phyloP scores from a whole-genome alignment of 805 yeast genomes.

The Yarrowia porcina region DNA sequence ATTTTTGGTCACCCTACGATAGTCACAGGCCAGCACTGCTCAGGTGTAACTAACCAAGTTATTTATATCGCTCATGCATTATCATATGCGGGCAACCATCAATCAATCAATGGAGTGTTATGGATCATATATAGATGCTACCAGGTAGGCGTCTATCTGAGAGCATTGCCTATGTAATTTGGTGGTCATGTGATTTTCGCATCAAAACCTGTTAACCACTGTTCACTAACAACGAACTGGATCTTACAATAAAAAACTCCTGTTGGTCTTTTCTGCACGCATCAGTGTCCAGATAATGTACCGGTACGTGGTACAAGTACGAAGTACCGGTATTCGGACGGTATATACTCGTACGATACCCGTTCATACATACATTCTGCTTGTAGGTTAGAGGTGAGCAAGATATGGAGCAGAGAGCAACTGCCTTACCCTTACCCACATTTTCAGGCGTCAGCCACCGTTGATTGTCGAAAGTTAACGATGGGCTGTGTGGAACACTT shows the following conservation, averaged over 20 bases:
- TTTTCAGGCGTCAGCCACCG: not conserved
- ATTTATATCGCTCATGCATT: constrained; percentile 7
- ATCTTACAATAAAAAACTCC: too few species aligned
- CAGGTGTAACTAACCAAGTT: not conserved
- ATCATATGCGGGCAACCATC: constrained; percentile 1
- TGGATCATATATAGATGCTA: not conserved
- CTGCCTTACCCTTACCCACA: not conserved
- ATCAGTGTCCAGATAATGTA: not conserved
- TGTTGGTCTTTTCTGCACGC: not conserved
- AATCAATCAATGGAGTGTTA: not conserved
- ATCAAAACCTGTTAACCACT: too few species aligned
- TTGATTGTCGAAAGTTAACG: too few species aligned
- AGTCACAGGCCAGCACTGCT: too few species aligned
- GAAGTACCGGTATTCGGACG: too few species aligned
- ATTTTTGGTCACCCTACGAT: too few species aligned
- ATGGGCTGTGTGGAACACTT: too few species aligned
- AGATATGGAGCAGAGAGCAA: not conserved
- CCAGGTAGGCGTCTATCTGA: not conserved
- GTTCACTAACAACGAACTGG: too few species aligned
- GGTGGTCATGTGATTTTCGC: too few species aligned
- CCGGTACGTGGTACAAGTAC: too few species aligned
- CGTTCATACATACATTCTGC: too few species aligned
- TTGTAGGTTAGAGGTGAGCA: not conserved
- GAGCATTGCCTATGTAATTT: not conserved
- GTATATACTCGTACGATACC: too few species aligned